phyloP scores from a whole-genome alignment of 1,284 basidiomycete species.

The Papiliotrema fonsecae region DNA sequence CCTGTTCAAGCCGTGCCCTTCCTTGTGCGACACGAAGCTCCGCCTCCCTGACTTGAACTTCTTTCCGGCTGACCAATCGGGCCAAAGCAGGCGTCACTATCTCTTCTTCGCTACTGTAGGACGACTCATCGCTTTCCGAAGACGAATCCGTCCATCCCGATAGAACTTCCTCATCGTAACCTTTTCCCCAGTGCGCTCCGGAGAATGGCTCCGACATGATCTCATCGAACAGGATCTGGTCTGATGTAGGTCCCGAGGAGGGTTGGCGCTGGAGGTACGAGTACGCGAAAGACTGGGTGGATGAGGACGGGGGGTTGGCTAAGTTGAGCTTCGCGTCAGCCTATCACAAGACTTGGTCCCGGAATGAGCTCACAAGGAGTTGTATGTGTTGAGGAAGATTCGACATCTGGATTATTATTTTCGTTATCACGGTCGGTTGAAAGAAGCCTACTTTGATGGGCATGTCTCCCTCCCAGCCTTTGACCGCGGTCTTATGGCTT shows the following conservation, averaged over 20 bases:
- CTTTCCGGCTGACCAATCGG: neutral
- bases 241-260: slow-evolving; percentile 15
- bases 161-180: slow-evolving; percentile 34
- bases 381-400: slow-evolving; percentile 40
- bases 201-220: slow-evolving; percentile 40
- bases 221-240: slow-evolving; percentile 28
- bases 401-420: slow-evolving; percentile 8
- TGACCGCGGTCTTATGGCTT: neutral
- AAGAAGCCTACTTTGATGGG: neutral
- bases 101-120: neutral
- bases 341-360: neutral
- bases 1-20: slow-evolving; percentile 10
- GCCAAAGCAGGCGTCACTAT: slow-evolving; percentile 7
- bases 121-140: neutral
- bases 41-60: slow-evolving; percentile 7
- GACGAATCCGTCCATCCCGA: slow-evolving; percentile 39
- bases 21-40: slow-evolving; percentile 12
- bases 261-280: slow-evolving; percentile 19
- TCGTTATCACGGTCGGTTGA: neutral
- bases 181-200: slow-evolving; percentile 26
- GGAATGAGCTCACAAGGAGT: slow-evolving; percentile 21
- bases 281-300: slow-evolving; percentile 25
- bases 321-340: slow-evolving; percentile 28
- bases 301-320: slow-evolving; percentile 12
- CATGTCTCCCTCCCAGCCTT: neutral